These are phyloP conservation scores for Trichoderma virens DNA, from an alignment of 495 filamentous ascomycete genomes.

Conservation along the genomic window DNA sequence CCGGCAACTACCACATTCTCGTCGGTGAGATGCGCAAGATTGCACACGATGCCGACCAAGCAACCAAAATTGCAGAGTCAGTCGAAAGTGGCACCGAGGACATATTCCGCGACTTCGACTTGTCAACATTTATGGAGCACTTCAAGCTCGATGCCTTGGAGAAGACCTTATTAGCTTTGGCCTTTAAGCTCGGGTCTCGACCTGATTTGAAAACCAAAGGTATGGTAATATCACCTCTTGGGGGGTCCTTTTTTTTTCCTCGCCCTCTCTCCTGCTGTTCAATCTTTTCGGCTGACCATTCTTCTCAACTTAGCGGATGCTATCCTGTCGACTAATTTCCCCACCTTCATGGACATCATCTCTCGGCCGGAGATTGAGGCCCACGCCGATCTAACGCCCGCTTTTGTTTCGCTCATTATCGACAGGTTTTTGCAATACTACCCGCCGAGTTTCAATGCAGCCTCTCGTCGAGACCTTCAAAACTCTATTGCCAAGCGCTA, in stretches of 20 bases:
- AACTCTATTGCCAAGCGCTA: constrained; percentile 64
- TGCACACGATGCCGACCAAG: constrained; percentile 67
- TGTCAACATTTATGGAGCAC: constrained; percentile 85
- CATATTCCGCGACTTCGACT: constrained; percentile 87
- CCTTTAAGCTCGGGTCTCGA: constrained; percentile 73
- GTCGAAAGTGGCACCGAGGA: constrained; percentile 78
- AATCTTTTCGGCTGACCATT: not conserved
- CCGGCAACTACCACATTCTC: constrained; percentile 73
- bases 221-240: constrained; percentile 30
- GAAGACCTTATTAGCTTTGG: constrained; percentile 81
- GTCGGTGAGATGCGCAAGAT: constrained; percentile 81
- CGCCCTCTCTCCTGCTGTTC: not conserved
- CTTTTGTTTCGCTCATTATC: constrained; percentile 66
- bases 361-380: constrained; percentile 48
- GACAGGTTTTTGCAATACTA: constrained; percentile 76
- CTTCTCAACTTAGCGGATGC: constrained; percentile 56
- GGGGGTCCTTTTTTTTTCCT: constrained; percentile 15
- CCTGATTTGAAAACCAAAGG: constrained; percentile 83
- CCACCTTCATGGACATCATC: constrained; percentile 65
- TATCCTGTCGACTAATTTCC: constrained; percentile 66
- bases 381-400: constrained; percentile 52
- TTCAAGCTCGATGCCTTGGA: constrained; percentile 83
- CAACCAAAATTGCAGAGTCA: constrained; percentile 83
- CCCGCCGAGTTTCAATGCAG: constrained; percentile 71
- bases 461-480: constrained; percentile 58